Evolutionary conservation across 768 basidiomycete genomes (phyloP).

Genomic region (Termitomyces sp.): DNA sequence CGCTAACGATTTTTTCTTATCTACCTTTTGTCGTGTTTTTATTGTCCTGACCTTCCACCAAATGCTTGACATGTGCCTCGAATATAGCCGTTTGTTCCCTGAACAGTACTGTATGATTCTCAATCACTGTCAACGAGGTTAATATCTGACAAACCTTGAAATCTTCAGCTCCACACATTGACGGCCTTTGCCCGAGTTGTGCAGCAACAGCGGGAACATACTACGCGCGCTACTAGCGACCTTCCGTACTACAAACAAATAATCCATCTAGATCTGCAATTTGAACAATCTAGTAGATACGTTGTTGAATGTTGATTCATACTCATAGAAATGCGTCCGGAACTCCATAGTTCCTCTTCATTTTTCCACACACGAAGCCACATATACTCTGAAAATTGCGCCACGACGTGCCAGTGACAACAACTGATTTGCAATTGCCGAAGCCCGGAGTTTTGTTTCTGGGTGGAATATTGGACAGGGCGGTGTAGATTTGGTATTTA

Average conservation of each 20-base stretch:
- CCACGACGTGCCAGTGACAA: not conserved
- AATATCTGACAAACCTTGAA: not conserved
- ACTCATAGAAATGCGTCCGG: too few species aligned
- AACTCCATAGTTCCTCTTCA: not conserved
- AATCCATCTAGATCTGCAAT: not conserved
- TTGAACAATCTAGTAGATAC: not conserved
- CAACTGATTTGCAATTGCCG: not conserved
- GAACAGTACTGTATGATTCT: conserved; percentile 44
- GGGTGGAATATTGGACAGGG: not conserved
- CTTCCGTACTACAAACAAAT: not conserved
- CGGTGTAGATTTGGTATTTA: too few species aligned
- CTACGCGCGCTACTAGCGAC: conserved; percentile 4
- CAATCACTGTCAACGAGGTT: not conserved
- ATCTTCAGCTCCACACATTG: conserved; percentile 41
- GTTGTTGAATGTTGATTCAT: not conserved
- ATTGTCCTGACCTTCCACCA: not conserved
- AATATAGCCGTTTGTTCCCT: conserved; percentile 39
- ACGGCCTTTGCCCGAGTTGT: conserved; percentile 41
- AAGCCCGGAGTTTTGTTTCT: not conserved
- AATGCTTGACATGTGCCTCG: not conserved
- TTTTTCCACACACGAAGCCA: too few species aligned
- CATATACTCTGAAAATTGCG: not conserved
- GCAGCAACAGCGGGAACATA: conserved; percentile 17
- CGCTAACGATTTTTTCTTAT: not conserved
- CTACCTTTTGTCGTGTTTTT: not conserved